Conservation (phyloP, 345 rosid species). For the Syzygium oleosum region DNA sequence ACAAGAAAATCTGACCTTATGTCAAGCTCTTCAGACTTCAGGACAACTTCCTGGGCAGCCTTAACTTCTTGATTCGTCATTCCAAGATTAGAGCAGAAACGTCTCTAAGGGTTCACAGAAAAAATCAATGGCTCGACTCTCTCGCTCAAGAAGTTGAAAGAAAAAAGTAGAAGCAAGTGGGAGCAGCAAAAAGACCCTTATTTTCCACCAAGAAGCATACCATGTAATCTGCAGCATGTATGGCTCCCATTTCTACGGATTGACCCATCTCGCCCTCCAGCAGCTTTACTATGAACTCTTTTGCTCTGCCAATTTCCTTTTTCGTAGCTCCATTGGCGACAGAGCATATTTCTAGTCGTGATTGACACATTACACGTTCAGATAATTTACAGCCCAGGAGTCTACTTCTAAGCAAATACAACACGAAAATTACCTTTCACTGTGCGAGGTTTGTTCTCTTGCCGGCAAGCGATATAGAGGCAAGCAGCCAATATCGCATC, state of each 20-base stretch:
- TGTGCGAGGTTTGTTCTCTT: slow-evolving; percentile 39
- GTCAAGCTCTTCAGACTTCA: slow-evolving; percentile 44
- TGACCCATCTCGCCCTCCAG: slow-evolving; percentile 47
- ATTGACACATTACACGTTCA: slow-evolving; percentile 6
- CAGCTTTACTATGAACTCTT: slow-evolving; percentile 44
- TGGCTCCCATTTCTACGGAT: slow-evolving; percentile 49
- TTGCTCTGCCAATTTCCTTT: slow-evolving; percentile 49
- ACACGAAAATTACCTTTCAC: slow-evolving; percentile 24
- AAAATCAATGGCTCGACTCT: neutral
- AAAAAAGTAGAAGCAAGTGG: neutral
- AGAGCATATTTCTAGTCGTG: slow-evolving; percentile 35
- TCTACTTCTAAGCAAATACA: neutral
- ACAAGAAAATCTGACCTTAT: slow-evolving; percentile 30
- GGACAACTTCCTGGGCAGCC: slow-evolving; percentile 54
- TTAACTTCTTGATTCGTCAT: slow-evolving; percentile 48
- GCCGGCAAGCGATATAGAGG: slow-evolving; percentile 47
- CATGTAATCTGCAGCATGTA: slow-evolving; percentile 48
- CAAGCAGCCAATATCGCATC: slow-evolving; percentile 43
- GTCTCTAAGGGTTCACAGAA: slow-evolving; percentile 24
- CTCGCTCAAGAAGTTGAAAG: neutral
- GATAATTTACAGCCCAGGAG: neutral
- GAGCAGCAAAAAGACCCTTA: neutral
- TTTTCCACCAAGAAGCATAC: slow-evolving; percentile 6
- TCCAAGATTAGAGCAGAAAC: slow-evolving; percentile 49
- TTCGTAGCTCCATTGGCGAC: slow-evolving; percentile 42